Conservation (phyloP, 2,329 filamentous ascomycete species). For the Hyphodiscus sp. region DNA sequence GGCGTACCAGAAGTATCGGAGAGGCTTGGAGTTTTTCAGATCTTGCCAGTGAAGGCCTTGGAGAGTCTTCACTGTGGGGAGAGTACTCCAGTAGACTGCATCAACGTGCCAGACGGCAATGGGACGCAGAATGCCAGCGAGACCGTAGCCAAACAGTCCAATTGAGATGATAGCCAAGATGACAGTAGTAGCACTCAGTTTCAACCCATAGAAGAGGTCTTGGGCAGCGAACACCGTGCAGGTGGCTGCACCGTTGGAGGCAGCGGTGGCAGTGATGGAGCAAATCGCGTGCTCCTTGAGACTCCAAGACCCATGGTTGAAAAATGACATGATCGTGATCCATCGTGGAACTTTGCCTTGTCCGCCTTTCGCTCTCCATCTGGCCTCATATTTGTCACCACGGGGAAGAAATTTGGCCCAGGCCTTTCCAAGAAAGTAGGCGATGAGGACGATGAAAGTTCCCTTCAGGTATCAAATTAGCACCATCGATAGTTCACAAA, state of each 20-base stretch:
- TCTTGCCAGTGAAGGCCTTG: slow-evolving; percentile 35
- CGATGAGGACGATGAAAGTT: slow-evolving; percentile 51
- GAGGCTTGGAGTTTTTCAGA: slow-evolving; percentile 32
- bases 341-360: slow-evolving; percentile 36
- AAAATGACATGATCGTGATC: slow-evolving; percentile 36
- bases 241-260: slow-evolving; percentile 40
- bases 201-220: slow-evolving; percentile 39
- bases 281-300: slow-evolving; percentile 51
- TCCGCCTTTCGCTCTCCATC: slow-evolving; percentile 39
- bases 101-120: slow-evolving; percentile 42
- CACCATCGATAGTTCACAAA: too few species aligned
- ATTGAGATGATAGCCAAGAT: slow-evolving; percentile 42
- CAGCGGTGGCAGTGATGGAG: slow-evolving; percentile 47
- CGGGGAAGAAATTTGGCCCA: slow-evolving; percentile 44
- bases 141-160: slow-evolving; percentile 42
- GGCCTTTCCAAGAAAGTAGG: slow-evolving; percentile 47
- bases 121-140: slow-evolving; percentile 41
- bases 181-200: slow-evolving; percentile 33
- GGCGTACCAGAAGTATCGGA: slow-evolving; percentile 37
- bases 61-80: slow-evolving; percentile 34
- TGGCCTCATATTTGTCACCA: slow-evolving; percentile 42
- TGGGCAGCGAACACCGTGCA: slow-evolving; percentile 40
- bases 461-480: slow-evolving; percentile 23
- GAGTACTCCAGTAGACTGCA: slow-evolving; percentile 39
- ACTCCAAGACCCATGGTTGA: slow-evolving; percentile 46